Percentiles rank a stretch among this genome's conserved stretches.
phyloP scores from a whole-genome alignment of 2,329 filamentous ascomycete species.

The Ascochyta rabiei region DNA sequence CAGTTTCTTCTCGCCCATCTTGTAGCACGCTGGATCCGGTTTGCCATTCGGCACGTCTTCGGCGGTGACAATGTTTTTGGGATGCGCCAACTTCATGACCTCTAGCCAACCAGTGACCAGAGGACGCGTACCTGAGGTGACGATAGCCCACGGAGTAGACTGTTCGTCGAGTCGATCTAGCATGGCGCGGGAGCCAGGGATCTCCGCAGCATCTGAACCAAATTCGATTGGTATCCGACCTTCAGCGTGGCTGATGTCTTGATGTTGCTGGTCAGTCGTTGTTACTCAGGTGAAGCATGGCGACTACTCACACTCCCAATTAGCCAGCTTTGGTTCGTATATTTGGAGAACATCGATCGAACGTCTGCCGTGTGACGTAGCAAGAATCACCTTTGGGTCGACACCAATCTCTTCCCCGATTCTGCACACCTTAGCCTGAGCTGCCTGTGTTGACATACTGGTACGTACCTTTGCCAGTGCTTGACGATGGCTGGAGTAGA shows the following conservation, averaged over 20 bases:
- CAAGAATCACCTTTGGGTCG: constrained; percentile 80
- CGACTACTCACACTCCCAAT: constrained; percentile 78
- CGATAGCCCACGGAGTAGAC: constrained; percentile 81
- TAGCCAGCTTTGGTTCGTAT: constrained; percentile 83
- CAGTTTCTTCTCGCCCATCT: constrained; percentile 51
- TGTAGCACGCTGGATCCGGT: constrained; percentile 58
- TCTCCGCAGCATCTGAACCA: constrained; percentile 79
- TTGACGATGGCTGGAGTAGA: constrained; percentile 78
- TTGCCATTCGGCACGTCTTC: constrained; percentile 58
- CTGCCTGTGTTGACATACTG: not conserved
- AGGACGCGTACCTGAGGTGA: constrained; percentile 57
- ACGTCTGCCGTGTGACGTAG: constrained; percentile 88
- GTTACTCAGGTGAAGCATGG: not conserved
- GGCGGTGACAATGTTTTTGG: constrained; percentile 55
- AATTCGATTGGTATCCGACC: constrained; percentile 76
- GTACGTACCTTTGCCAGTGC: constrained; percentile 72
- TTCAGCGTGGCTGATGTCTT: constrained; percentile 86
- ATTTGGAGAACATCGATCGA: constrained; percentile 85
- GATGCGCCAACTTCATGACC: constrained; percentile 55
- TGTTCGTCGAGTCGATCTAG: constrained; percentile 69
- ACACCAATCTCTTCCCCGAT: constrained; percentile 84
- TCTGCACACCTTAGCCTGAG: constrained; percentile 51
- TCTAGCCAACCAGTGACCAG: constrained; percentile 59
- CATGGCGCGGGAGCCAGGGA: constrained; percentile 78
- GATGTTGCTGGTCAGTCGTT: constrained; percentile 9